Conservation (phyloP, 192 early-diverging fungal species). For the Podila horticola region DNA sequence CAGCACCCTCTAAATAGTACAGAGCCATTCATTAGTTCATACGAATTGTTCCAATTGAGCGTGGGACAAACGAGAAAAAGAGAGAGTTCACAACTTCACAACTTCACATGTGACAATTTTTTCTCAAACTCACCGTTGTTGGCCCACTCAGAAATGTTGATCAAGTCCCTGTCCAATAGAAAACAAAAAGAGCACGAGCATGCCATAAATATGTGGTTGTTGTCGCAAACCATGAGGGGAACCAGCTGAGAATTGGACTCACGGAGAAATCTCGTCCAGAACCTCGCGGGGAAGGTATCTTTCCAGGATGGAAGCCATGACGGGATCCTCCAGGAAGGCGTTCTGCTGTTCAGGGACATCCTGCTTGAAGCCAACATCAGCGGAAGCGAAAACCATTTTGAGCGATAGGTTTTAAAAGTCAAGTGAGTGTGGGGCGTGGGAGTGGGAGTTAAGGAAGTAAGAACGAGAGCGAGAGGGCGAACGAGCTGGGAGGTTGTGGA, state of each 20-base stretch:
- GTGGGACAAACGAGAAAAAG: not conserved
- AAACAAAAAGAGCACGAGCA: not conserved
- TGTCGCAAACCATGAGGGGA: not conserved
- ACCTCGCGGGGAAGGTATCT: constrained; percentile 59
- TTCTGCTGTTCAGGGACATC: constrained; percentile 44
- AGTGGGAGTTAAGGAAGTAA: not conserved
- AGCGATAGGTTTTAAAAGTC: not conserved
- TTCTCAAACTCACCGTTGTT: constrained; percentile 19
- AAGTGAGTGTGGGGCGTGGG: not conserved
- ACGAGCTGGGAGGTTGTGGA: too few relatives aligned
- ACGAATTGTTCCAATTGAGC: not conserved
- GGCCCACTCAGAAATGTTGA: constrained; percentile 41
- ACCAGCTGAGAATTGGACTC: constrained; percentile 16
- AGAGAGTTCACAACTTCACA: not conserved
- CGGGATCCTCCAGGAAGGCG: constrained; percentile 53
- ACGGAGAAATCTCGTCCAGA: constrained; percentile 57
- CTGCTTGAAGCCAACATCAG: constrained; percentile 47
- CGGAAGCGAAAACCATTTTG: constrained; percentile 45
- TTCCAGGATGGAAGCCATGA: constrained; percentile 59
- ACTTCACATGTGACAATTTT: not conserved
- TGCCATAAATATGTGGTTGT: not conserved
- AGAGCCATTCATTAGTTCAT: not conserved
- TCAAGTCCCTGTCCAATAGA: constrained; percentile 21
- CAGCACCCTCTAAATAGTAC: constrained; percentile 55
- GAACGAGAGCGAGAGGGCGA: not conserved